Percentiles rank a stretch among this genome's conserved stretches.
phyloP scores from a whole-genome alignment of 1,284 basidiomycete species.

The Cryptococcus deneoformans region DNA sequence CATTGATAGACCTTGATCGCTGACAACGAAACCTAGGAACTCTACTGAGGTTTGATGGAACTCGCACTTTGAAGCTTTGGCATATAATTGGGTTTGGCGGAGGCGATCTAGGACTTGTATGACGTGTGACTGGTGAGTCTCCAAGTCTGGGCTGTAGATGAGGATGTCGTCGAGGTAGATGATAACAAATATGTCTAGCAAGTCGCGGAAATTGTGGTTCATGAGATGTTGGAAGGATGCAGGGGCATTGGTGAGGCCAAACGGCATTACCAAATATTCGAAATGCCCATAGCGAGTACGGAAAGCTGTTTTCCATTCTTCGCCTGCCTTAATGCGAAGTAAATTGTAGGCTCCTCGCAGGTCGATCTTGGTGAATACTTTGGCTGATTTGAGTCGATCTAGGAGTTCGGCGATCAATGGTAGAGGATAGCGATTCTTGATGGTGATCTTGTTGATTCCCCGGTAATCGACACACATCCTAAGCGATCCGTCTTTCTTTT shows the following conservation, averaged over 20 bases:
- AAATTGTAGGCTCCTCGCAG: slow-evolving; percentile 35
- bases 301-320: slow-evolving; percentile 39
- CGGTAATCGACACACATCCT: not conserved
- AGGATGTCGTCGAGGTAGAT: slow-evolving; percentile 48
- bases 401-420: slow-evolving; percentile 24
- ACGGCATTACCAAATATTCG: slow-evolving; percentile 50
- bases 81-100: slow-evolving; percentile 38
- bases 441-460: not conserved
- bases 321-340: slow-evolving; percentile 24
- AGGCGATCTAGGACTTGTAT: slow-evolving; percentile 47
- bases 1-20: not conserved
- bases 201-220: slow-evolving; percentile 31
- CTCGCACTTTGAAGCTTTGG: slow-evolving; percentile 50
- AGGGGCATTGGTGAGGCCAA: slow-evolving; percentile 51
- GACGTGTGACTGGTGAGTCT: slow-evolving; percentile 36
- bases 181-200: slow-evolving; percentile 34
- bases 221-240: slow-evolving; percentile 47
- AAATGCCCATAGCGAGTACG: slow-evolving; percentile 41
- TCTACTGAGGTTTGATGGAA: slow-evolving; percentile 28
- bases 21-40: slow-evolving; percentile 4
- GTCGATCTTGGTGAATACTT: slow-evolving; percentile 40
- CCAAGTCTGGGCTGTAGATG: slow-evolving; percentile 50
- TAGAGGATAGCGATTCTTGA: slow-evolving; percentile 10
- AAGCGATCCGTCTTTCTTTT: not conserved
- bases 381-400: slow-evolving; percentile 31